Conservation (phyloP, 2,329 filamentous ascomycete genomes). For the Ceratocystis colombiana region DNA sequence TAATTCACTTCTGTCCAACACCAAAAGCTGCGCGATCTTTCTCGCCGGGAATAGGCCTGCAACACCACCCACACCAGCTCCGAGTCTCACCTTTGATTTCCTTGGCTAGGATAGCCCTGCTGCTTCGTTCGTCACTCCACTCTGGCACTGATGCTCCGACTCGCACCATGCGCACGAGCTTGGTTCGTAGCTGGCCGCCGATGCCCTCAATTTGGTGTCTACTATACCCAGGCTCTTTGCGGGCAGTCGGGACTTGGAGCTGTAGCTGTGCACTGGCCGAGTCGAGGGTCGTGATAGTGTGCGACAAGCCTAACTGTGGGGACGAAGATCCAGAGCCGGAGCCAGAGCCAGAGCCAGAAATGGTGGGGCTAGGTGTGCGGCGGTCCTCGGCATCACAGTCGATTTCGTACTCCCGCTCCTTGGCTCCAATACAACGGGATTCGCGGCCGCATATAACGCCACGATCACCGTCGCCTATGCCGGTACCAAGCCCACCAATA, state of each 20-base stretch:
- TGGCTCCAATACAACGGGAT: slow-evolving; percentile 61
- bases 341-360: slow-evolving; percentile 24
- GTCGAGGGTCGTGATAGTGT: slow-evolving; percentile 25
- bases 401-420: slow-evolving; percentile 70
- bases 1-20: slow-evolving; percentile 6
- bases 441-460: slow-evolving; percentile 82
- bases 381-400: slow-evolving; percentile 75
- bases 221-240: slow-evolving; percentile 62
- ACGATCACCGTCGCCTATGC: slow-evolving; percentile 77
- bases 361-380: slow-evolving; percentile 31
- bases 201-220: slow-evolving; percentile 87
- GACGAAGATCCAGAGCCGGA: slow-evolving; percentile 27
- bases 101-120: slow-evolving; percentile 54
- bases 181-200: slow-evolving; percentile 77
- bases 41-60: slow-evolving; percentile 56
- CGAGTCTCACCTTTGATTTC: slow-evolving; percentile 60
- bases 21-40: slow-evolving; percentile 34
- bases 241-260: slow-evolving; percentile 32
- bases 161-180: slow-evolving; percentile 69
- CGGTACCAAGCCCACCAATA: slow-evolving; percentile 69
- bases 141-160: slow-evolving; percentile 80
- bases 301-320: slow-evolving; percentile 15
- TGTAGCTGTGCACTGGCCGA: slow-evolving; percentile 15
- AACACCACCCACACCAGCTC: slow-evolving; percentile 92
- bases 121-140: slow-evolving; percentile 65